Base-by-base conservation (phyloP, 1,284 basidiomycete genomes). In the Ustilago xerochloae region DNA sequence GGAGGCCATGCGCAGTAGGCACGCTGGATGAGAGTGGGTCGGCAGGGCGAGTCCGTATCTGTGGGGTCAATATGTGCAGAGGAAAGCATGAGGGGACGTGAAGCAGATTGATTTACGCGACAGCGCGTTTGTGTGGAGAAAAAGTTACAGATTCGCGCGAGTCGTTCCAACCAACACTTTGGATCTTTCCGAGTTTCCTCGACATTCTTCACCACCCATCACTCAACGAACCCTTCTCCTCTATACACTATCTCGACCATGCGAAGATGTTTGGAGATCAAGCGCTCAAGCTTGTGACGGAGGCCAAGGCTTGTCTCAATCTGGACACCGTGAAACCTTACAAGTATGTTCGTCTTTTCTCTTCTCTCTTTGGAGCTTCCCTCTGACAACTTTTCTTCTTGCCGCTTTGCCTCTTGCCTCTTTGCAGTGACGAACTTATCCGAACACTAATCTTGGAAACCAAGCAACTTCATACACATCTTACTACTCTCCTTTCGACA, bases 291-390 rank as follows among this genome's bases (percentile, higher is more conserved):
- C 91, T 99, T 60, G 88, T 97, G 67, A 89, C 89, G 50, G 93
- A 96, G 84, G 91, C 93, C 4, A 90, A 91, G 30, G 88, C 94
- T 24, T 92, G 93, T 1, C 91, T 90, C 0, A 89, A 90, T 41
- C 91, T 92, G 0, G 91, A 93, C 75, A 90, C 91, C 2, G 87
- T 98, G 20, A 88, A 93, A 65, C 96, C 96, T 77, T 98, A 98
- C 88, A 94, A 95, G 80, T 81, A 63, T 59, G 80, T 73, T 9
- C 16, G 10, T 29, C 12, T 4, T n/a, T 13, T 18, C 10, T n/a
- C 18, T 29, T 20, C 4, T 13, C 46, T 47, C 8, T 20, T 29
- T 32, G 4, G 9, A 30, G 15, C 49, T 13, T 36, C 29, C 18
- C 39, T 24, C 7, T 20, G 5, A 16, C 33, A 6, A 30, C 35